Conservation (phyloP, 306 rosid genomes). For the Glycyrrhiza uralensis region DNA sequence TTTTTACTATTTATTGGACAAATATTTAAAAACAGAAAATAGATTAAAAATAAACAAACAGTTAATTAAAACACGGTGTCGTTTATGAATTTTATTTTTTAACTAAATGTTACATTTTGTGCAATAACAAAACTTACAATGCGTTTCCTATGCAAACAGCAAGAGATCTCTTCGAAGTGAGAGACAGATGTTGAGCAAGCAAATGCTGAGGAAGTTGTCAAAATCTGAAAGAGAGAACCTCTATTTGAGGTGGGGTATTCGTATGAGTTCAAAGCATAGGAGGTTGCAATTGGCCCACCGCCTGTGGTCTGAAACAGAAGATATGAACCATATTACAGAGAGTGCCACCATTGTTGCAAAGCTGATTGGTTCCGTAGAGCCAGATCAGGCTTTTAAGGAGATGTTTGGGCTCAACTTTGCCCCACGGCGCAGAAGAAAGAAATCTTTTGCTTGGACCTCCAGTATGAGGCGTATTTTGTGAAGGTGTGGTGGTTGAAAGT, state of each 20-base stretch:
- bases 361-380: conserved; percentile 66
- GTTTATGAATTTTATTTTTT: neutral
- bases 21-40: too few relatives aligned
- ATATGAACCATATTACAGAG: conserved; percentile 52
- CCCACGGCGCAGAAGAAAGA: conserved; percentile 38
- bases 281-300: conserved; percentile 65
- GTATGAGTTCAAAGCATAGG: conserved; percentile 55
- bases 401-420: conserved; percentile 93
- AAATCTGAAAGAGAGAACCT: conserved; percentile 62
- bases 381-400: conserved; percentile 89
- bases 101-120: neutral
- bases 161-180: conserved; percentile 49
- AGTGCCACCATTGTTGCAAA: conserved; percentile 74
- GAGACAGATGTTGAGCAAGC: conserved; percentile 76
- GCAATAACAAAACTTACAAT: neutral
- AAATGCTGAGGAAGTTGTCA: conserved; percentile 61
- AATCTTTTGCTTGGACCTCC: conserved; percentile 45
- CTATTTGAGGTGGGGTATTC: conserved; percentile 69
- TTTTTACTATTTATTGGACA: too few relatives aligned
- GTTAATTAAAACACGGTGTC: too few relatives aligned
- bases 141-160: conserved; percentile 38
- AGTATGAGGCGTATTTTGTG: conserved; percentile 43
- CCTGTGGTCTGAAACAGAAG: conserved; percentile 55
- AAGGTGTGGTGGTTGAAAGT: conserved; percentile 10
- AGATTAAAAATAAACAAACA: too few relatives aligned